Percentiles rank a stretch among this genome's conserved stretches.
Conservation (phyloP, 2,329 filamentous ascomycete species). For the Aspergillus amoenus region DNA sequence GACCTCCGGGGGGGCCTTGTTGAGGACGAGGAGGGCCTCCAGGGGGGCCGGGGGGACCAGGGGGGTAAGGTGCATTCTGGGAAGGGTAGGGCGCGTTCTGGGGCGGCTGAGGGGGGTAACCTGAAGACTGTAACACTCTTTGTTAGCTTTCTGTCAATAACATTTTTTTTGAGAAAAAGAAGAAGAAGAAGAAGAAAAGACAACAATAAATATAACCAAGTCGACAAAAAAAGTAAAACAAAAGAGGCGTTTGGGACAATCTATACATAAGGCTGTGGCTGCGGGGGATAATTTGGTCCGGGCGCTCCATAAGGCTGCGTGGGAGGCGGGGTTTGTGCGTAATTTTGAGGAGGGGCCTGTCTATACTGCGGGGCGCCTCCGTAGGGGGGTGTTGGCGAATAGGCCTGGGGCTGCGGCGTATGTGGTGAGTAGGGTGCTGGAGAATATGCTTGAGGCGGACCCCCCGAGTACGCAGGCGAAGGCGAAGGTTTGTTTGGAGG, state of each 20-base stretch:
- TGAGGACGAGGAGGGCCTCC: slow-evolving; percentile 15
- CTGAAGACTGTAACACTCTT: slow-evolving; percentile 18
- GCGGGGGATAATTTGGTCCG: slow-evolving; percentile 34
- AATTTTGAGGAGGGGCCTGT: slow-evolving; percentile 31
- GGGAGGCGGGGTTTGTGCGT: slow-evolving; percentile 44
- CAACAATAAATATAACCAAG: too few species aligned
- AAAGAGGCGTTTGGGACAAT: slow-evolving; percentile 17
- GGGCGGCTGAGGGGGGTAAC: slow-evolving; percentile 23
- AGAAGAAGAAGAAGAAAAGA: slow-evolving; percentile 9
- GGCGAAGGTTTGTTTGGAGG: slow-evolving; percentile 30
- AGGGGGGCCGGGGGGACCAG: slow-evolving; percentile 19
- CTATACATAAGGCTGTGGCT: slow-evolving; percentile 36
- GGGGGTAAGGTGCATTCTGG: slow-evolving; percentile 34
- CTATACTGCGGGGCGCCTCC: slow-evolving; percentile 19
- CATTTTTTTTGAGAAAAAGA: neutral
- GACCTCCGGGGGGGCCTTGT: slow-evolving; percentile 21
- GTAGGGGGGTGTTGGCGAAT: slow-evolving; percentile 29
- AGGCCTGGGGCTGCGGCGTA: slow-evolving; percentile 24
- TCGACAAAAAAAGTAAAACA: neutral
- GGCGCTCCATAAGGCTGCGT: slow-evolving; percentile 35
- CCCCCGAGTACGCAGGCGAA: slow-evolving; percentile 20
- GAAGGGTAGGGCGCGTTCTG: slow-evolving; percentile 34
- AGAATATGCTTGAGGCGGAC: slow-evolving; percentile 40
- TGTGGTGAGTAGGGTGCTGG: slow-evolving; percentile 38
- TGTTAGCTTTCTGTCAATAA: neutral